These are phyloP conservation scores for Chaetomiaceae sp. DNA, from an alignment of 2,329 filamentous ascomycete species.

Conservation along the genomic window DNA sequence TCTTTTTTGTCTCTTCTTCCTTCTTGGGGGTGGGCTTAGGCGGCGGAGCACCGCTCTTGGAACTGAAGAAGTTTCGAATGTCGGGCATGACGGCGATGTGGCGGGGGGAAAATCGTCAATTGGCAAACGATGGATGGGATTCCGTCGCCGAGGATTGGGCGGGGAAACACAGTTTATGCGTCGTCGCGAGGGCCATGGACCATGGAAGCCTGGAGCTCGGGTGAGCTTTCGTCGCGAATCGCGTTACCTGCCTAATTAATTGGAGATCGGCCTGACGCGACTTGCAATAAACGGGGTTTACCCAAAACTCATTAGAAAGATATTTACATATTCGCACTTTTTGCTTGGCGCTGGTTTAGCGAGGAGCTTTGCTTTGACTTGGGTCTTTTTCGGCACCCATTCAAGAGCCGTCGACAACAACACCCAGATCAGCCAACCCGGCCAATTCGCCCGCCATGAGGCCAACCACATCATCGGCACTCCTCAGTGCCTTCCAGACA, in stretches of 20 bases:
- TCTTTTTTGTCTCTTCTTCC: slow-evolving; percentile 41
- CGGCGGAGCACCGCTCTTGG: slow-evolving; percentile 59
- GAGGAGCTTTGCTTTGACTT: too few relatives aligned
- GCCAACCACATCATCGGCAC: slow-evolving; percentile 38
- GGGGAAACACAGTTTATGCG: too few relatives aligned
- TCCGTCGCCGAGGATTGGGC: not conserved
- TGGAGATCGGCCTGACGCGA: too few relatives aligned
- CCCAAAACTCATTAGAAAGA: too few relatives aligned
- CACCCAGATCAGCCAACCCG: slow-evolving; percentile 6
- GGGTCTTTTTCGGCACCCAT: slow-evolving; percentile 6
- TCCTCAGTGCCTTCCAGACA: slow-evolving; percentile 48
- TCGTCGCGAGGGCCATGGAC: too few relatives aligned
- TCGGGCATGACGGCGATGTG: slow-evolving; percentile 63
- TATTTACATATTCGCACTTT: too few relatives aligned
- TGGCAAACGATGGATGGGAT: not conserved
- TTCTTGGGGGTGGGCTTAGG: slow-evolving; percentile 45
- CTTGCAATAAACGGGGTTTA: too few relatives aligned
- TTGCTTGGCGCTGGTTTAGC: too few relatives aligned
- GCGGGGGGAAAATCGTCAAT: not conserved
- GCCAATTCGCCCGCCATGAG: slow-evolving; percentile 38
- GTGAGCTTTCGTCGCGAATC: too few relatives aligned
- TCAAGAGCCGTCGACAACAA: slow-evolving; percentile 5
- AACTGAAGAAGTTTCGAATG: slow-evolving; percentile 86
- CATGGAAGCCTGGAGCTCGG: too few relatives aligned
- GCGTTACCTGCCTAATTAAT: too few relatives aligned